These are phyloP conservation scores for Phaeotremella fagi DNA, from an alignment of 768 basidiomycete species.

Conservation along the genomic window DNA sequence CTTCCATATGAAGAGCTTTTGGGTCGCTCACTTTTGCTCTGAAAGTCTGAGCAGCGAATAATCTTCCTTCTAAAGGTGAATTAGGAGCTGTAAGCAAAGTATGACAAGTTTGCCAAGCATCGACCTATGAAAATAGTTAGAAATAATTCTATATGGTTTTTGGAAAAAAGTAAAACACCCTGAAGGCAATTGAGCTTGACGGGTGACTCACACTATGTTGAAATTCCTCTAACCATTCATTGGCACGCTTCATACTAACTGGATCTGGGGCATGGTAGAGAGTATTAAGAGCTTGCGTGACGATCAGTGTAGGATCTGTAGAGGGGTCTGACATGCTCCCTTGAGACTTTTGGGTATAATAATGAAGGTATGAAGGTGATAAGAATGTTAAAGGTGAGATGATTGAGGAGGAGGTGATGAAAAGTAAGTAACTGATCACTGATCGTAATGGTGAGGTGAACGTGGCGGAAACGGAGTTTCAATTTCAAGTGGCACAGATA, in stretches of 20 bases:
- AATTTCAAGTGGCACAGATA: too few species aligned
- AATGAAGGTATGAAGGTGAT: too few species aligned
- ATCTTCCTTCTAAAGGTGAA: conserved; percentile 69
- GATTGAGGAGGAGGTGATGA: too few species aligned
- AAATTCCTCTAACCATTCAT: conserved; percentile 95
- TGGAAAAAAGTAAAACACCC: too few species aligned
- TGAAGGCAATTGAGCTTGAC: not conserved
- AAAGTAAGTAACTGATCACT: too few species aligned
- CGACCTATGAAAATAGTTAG: conserved; percentile 56
- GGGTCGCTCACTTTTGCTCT: conserved; percentile 70
- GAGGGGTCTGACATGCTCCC: conserved; percentile 1
- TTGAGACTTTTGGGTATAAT: conserved; percentile 1
- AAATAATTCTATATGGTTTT: not conserved
- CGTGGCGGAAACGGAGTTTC: too few species aligned
- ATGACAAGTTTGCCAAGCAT: conserved; percentile 95
- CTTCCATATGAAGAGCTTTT: not conserved
- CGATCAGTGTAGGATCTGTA: conserved; percentile 14
- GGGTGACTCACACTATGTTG: conserved; percentile 88
- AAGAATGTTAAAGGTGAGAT: too few species aligned
- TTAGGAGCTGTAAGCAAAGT: conserved; percentile 77
- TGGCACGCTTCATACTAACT: conserved; percentile 73
- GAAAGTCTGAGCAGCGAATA: conserved; percentile 96
- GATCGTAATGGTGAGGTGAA: too few species aligned
- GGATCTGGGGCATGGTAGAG: conserved; percentile 64
- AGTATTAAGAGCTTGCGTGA: conserved; percentile 47